Percentiles rank a stretch among this genome's conserved stretches.
These are phyloP conservation scores for Lentinula aciculospora DNA, from an alignment of 768 basidiomycete genomes.

Conservation along the genomic window DNA sequence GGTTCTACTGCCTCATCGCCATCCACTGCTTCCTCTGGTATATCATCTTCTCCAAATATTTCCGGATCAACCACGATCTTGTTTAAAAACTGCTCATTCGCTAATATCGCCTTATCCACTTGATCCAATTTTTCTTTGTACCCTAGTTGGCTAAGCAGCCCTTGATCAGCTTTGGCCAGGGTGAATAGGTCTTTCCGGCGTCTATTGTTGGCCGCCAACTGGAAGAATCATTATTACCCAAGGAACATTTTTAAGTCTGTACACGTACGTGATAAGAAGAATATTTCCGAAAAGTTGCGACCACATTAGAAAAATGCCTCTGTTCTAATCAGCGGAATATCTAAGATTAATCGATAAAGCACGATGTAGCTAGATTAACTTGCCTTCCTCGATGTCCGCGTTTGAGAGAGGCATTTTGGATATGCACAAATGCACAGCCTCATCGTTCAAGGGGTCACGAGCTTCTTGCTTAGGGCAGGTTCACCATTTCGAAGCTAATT, in stretches of 20 bases:
- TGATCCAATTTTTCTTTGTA: constrained; percentile 75
- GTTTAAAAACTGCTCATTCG: constrained; percentile 73
- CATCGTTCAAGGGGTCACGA: too few species aligned
- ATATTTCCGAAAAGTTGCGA: constrained; percentile 72
- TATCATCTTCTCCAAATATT: constrained; percentile 64
- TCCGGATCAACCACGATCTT: constrained; percentile 74
- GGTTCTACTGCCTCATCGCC: constrained; percentile 6
- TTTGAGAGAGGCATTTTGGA: constrained; percentile 1
- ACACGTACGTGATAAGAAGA: constrained; percentile 62
- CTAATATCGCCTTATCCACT: constrained; percentile 76
- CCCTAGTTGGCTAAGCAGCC: constrained; percentile 59
- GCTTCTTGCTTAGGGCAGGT: not conserved
- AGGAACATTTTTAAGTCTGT: too few species aligned
- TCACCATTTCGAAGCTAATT: too few species aligned
- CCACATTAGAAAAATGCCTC: constrained; percentile 68
- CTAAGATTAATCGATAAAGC: not conserved
- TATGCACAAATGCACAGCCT: too few species aligned
- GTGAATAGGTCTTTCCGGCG: constrained; percentile 75
- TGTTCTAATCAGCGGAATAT: constrained; percentile 36
- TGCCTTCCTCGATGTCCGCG: constrained; percentile 3
- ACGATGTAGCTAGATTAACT: not conserved
- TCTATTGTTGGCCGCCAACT: constrained; percentile 51
- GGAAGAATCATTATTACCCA: not conserved
- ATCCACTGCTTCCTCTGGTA: constrained; percentile 12
- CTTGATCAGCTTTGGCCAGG: constrained; percentile 64